Conservation (phyloP, 495 filamentous ascomycete genomes). For the Bathelium albidoporum region DNA sequence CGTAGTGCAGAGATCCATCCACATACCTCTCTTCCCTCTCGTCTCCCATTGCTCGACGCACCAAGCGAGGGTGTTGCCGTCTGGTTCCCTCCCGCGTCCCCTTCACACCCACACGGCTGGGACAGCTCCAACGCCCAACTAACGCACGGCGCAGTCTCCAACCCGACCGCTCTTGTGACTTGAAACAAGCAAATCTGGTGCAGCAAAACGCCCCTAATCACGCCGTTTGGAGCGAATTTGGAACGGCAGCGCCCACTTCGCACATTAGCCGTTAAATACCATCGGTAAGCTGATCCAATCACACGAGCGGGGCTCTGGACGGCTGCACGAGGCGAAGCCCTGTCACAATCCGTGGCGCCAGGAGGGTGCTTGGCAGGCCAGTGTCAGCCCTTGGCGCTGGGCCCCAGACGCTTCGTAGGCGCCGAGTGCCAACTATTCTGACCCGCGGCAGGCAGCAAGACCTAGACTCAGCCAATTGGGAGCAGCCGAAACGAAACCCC, state of each 20-base stretch:
- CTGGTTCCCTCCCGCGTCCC: not conserved
- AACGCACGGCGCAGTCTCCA: not conserved
- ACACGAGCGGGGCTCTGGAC: not conserved
- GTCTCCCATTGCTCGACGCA: not conserved
- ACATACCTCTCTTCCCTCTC: not conserved
- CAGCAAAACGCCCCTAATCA: not conserved
- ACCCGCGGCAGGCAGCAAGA: not conserved
- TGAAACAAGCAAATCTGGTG: not conserved
- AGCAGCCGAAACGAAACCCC: slow-evolving; percentile 2
- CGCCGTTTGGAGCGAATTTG: not conserved
- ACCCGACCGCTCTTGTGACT: not conserved
- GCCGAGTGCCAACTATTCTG: not conserved
- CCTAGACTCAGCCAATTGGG: not conserved
- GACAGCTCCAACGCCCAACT: not conserved
- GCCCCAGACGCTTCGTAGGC: not conserved
- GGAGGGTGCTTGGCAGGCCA: not conserved
- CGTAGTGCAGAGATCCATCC: not conserved
- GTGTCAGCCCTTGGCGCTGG: not conserved
- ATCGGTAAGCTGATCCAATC: slow-evolving; percentile 2
- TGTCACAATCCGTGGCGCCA: not conserved
- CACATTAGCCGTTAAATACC: slow-evolving; percentile 3
- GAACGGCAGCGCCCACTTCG: not conserved
- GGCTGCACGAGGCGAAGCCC: not conserved
- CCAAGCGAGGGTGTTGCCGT: not conserved
- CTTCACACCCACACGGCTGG: not conserved